A percentile compares a stretch with the other conserved stretches of the same genome.
phyloP scores from a whole-genome alignment of 495 filamentous ascomycete genomes.

The Sabuloglossum arenarium region DNA sequence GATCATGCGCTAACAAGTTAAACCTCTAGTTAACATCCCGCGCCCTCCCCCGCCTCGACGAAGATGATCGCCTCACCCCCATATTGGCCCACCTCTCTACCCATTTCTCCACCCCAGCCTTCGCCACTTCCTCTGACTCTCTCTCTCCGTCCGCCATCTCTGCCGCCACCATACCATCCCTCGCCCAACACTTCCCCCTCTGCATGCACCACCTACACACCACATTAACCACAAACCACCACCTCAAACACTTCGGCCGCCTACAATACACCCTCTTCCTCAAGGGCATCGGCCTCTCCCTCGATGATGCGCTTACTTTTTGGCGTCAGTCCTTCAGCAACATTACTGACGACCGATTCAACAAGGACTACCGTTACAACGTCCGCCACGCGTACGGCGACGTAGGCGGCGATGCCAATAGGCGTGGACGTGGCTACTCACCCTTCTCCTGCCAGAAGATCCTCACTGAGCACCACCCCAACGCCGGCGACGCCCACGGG shows the following conservation, averaged over 20 bases:
- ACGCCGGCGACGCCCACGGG: slow-evolving; percentile 70
- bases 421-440: slow-evolving; percentile 65
- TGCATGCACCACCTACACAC: slow-evolving; percentile 88
- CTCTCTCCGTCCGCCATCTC: slow-evolving; percentile 41
- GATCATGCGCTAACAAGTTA: not conserved
- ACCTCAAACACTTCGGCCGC: slow-evolving; percentile 84
- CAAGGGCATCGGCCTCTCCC: slow-evolving; percentile 80
- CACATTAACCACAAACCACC: slow-evolving; percentile 59
- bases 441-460: slow-evolving; percentile 92
- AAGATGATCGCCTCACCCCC: slow-evolving; percentile 86
- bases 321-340: slow-evolving; percentile 74
- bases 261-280: slow-evolving; percentile 94
- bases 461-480: slow-evolving; percentile 63
- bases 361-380: slow-evolving; percentile 94
- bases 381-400: slow-evolving; percentile 85
- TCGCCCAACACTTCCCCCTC: slow-evolving; percentile 73
- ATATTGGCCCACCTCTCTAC: slow-evolving; percentile 84
- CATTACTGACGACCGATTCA: slow-evolving; percentile 77
- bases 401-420: slow-evolving; percentile 79
- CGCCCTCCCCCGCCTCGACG: slow-evolving; percentile 78
- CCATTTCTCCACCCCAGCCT: slow-evolving; percentile 81
- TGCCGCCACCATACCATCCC: slow-evolving; percentile 58
- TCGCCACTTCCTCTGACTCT: slow-evolving; percentile 33
- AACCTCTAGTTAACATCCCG: slow-evolving; percentile 50
- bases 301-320: slow-evolving; percentile 86